These are phyloP conservation scores for Bombardia bombarda DNA, from an alignment of 495 filamentous ascomycete genomes.

Conservation along the genomic window DNA sequence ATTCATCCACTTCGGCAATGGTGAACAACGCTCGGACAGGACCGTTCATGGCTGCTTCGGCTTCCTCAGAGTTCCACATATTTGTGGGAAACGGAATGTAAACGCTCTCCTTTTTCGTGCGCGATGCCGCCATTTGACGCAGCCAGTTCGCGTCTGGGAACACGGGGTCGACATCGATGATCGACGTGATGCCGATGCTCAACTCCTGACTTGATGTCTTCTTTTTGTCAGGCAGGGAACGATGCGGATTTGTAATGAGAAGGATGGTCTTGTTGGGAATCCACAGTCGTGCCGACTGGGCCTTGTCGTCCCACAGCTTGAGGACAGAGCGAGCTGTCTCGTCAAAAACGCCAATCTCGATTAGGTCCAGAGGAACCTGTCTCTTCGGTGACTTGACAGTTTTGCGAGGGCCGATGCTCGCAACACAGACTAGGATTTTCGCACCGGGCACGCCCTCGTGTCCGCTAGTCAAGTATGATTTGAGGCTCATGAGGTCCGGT, in stretches of 20 bases:
- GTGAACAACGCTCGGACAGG: constrained; percentile 44
- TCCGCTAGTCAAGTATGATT: constrained; percentile 44
- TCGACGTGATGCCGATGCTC: constrained; percentile 36
- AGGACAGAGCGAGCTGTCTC: constrained; percentile 47
- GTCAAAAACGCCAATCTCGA: constrained; percentile 51
- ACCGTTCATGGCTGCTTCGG: constrained; percentile 35
- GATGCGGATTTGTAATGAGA: constrained; percentile 46
- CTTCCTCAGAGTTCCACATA: constrained; percentile 44
- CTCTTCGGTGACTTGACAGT: constrained; percentile 42
- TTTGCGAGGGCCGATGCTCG: constrained; percentile 45
- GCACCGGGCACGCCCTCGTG: constrained; percentile 24
- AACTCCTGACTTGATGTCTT: constrained; percentile 23
- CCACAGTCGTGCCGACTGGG: constrained; percentile 43
- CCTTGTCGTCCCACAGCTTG: constrained; percentile 45
- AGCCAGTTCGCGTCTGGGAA: constrained; percentile 53
- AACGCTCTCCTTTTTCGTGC: constrained; percentile 46
- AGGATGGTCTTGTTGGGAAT: constrained; percentile 46
- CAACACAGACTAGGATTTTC: constrained; percentile 48
- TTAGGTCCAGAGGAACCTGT: constrained; percentile 28
- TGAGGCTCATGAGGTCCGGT: constrained; percentile 45
- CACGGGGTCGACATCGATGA: constrained; percentile 50
- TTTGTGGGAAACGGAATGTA: constrained; percentile 43
- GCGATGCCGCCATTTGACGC: constrained; percentile 36
- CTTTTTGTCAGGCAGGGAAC: constrained; percentile 19
- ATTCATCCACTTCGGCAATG: constrained; percentile 54